phyloP scores from a whole-genome alignment of 169 alveolate species.

The Plasmodium sp. region DNA sequence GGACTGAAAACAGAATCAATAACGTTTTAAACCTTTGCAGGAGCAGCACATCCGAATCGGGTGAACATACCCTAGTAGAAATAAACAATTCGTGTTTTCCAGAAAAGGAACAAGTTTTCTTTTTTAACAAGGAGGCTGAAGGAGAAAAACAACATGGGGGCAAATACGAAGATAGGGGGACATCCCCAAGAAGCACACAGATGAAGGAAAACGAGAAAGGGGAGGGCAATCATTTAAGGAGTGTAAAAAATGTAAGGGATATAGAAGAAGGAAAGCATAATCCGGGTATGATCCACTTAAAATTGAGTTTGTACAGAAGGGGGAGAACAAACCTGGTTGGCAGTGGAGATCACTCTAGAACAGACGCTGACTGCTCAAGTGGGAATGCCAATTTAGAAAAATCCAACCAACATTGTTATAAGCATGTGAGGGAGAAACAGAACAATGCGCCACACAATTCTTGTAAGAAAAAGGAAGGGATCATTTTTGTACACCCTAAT shows the following conservation, averaged over 20 bases:
- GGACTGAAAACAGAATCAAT: slow-evolving; percentile 19
- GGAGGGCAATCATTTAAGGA: neutral
- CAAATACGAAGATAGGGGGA: neutral
- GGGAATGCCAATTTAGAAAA: neutral
- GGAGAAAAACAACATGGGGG: neutral
- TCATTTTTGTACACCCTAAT: neutral
- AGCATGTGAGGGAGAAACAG: neutral
- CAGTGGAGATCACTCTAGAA: neutral
- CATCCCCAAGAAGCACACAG: neutral
- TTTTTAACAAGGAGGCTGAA: neutral
- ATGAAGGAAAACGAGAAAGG: neutral
- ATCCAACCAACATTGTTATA: neutral
- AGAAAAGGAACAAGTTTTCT: neutral
- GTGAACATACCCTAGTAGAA: neutral
- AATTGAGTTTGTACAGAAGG: neutral
- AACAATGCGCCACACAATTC: neutral
- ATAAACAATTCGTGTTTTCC: neutral
- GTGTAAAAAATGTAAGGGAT: neutral
- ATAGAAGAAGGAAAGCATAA: neutral
- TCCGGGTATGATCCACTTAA: neutral
- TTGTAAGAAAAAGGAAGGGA: neutral
- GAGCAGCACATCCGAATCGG: neutral
- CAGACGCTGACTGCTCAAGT: neutral
- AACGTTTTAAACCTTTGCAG: slow-evolving; percentile 5
- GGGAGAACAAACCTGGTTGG: neutral